A percentile compares a stretch with the other conserved stretches of the same genome.
Conservation (phyloP, 2,329 filamentous ascomycete species). For the Colletotrichum sp. region DNA sequence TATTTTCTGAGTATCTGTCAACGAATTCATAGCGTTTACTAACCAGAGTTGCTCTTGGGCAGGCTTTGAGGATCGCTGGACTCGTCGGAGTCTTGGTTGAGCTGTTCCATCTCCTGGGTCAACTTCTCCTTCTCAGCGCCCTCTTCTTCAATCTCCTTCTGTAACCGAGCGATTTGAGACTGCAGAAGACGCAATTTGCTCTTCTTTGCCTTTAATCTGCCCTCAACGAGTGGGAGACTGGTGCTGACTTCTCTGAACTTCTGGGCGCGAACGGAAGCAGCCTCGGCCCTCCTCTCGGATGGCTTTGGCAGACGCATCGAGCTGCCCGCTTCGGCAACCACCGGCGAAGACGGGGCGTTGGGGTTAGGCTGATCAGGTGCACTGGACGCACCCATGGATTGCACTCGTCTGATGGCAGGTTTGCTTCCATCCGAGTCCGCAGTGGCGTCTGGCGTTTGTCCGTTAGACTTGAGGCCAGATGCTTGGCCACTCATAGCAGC, state of each 20-base stretch:
- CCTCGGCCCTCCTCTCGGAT: slow-evolving; percentile 12
- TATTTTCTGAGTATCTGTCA: neutral
- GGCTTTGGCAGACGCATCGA: slow-evolving; percentile 30
- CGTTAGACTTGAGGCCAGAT: slow-evolving; percentile 2
- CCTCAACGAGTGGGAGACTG: slow-evolving; percentile 42
- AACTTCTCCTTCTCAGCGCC: slow-evolving; percentile 37
- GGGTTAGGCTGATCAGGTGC: slow-evolving; percentile 23
- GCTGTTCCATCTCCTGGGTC: slow-evolving; percentile 28
- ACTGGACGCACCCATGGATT: slow-evolving; percentile 22
- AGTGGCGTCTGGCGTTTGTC: slow-evolving; percentile 5
- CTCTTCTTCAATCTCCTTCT: slow-evolving; percentile 51
- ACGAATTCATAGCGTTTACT: neutral
- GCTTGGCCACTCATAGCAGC: slow-evolving; percentile 5
- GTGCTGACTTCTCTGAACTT: slow-evolving; percentile 40
- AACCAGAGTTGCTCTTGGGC: slow-evolving; percentile 15
- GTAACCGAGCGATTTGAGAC: slow-evolving; percentile 51
- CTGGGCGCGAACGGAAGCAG: slow-evolving; percentile 24
- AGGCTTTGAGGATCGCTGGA: slow-evolving; percentile 1
- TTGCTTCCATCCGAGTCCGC: slow-evolving; percentile 18
- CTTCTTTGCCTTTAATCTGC: slow-evolving; percentile 47
- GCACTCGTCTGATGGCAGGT: slow-evolving; percentile 15
- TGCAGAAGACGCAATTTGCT: slow-evolving; percentile 51
- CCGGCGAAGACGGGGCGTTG: slow-evolving; percentile 28
- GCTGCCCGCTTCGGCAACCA: slow-evolving; percentile 23
- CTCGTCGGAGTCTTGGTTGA: slow-evolving; percentile 10